Base-by-base conservation (phyloP, 768 basidiomycete genomes). In the Collybia sordida region DNA sequence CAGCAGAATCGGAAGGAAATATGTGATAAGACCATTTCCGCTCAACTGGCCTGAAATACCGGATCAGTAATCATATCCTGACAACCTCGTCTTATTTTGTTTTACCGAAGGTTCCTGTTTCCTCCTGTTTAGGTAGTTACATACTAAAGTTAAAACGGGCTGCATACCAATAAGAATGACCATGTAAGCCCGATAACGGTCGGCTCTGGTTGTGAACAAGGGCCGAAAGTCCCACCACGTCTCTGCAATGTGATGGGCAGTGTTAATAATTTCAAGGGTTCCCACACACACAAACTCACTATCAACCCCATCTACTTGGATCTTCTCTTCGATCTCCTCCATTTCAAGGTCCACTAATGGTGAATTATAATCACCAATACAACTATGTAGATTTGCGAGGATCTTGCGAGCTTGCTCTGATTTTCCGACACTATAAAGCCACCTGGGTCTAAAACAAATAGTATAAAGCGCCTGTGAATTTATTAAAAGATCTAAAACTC, bases 171-270 rank as follows among this genome's bases (percentile, higher is more conserved):
- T 77, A 34, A 81, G 63, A 47, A 78, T 73, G 42, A 78, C 74
- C 72, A 81, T 75, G 46, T 72, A 73, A 19, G 75, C 69, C 18
- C 79, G 67, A 59, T 77, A 76, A 44, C 79, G 65, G 59, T 75
- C 72, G 7, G 70, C 72, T 6, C 64, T 63, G 28, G 70, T 77
- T 36, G 64, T 68, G 65, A 82, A 80, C 19, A 81, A 60, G 9
- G 74, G 72, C 35, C 76, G 63, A 67, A 79, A 81, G 59, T 81
- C 79, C 80, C 80, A 83, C 72, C 73, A 81, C 25, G 62, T 61
- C 53, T 77, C 76, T 75, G 47, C 3, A 34, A 41, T 37, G 22
- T 24, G 7, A 12, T 27, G 7, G 11, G 34, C 3, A 11, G 5
- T 3, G 36, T 6, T 21, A 18, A 22, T 17, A n/a, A 11, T 9